Conservation (phyloP, 202 grass and related monocot genomes). For the Setaria italica region DNA sequence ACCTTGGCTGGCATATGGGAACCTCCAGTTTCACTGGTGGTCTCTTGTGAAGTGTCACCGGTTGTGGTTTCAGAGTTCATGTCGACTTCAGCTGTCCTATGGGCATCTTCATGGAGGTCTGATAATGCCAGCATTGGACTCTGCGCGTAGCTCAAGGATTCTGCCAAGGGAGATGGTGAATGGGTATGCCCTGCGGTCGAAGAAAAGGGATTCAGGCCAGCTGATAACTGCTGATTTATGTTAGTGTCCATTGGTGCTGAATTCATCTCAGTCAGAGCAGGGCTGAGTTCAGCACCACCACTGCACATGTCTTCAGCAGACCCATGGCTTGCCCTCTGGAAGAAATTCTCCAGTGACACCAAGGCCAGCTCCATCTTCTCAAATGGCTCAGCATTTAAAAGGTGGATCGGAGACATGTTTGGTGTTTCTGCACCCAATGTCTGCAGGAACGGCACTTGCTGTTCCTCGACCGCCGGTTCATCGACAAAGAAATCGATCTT, state of each 20-base stretch:
- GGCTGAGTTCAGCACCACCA: slow-evolving; percentile 36
- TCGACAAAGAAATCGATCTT: slow-evolving; percentile 53
- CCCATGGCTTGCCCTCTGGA: slow-evolving; percentile 54
- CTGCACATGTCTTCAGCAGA: slow-evolving; percentile 48
- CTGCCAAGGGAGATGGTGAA: slow-evolving; percentile 34
- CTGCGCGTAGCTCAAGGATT: slow-evolving; percentile 42
- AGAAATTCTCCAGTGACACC: slow-evolving; percentile 76
- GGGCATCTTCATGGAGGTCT: slow-evolving; percentile 39
- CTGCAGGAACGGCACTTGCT: slow-evolving; percentile 2
- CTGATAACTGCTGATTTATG: slow-evolving; percentile 38
- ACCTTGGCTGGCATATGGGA: slow-evolving; percentile 15
- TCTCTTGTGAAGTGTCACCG: slow-evolving; percentile 50
- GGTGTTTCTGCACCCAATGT: not conserved
- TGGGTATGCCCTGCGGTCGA: slow-evolving; percentile 4
- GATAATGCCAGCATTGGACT: slow-evolving; percentile 50
- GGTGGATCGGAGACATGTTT: not conserved
- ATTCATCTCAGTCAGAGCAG: slow-evolving; percentile 46
- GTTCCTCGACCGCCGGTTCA: slow-evolving; percentile 34
- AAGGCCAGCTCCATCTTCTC: slow-evolving; percentile 81
- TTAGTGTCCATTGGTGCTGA: slow-evolving; percentile 42
- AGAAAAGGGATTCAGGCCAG: slow-evolving; percentile 19
- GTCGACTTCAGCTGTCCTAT: slow-evolving; percentile 47
- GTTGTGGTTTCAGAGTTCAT: slow-evolving; percentile 61
- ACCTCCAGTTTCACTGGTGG: slow-evolving; percentile 31
- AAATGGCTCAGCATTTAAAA: slow-evolving; percentile 44